Conservation (phyloP, 164 flowering plant species). For the Umbellularia californica region DNA sequence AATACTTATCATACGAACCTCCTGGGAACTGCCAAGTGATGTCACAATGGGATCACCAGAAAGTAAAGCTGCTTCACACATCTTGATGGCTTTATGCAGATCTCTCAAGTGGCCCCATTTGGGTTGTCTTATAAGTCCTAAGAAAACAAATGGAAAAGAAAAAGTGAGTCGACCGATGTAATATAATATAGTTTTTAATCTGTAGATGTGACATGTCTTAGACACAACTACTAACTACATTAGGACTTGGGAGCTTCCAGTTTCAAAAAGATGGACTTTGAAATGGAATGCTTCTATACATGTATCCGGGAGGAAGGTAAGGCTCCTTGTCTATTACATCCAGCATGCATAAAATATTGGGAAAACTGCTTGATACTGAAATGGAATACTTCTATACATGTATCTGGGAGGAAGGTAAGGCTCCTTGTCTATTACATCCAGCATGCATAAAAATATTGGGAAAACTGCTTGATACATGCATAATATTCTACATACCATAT, state of each 20-base stretch:
- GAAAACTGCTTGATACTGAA: background rate
- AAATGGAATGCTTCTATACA: background rate
- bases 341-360: background rate
- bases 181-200: background rate
- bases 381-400: background rate
- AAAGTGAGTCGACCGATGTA: background rate
- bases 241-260: background rate
- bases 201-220: too few relatives aligned
- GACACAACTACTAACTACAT: too few relatives aligned
- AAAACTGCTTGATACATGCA: background rate
- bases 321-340: background rate
- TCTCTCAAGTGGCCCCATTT: constrained; percentile 85
- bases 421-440: background rate
- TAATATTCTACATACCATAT: constrained; percentile 50
- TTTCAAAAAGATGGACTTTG: background rate
- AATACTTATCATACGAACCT: constrained; percentile 35
- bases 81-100: constrained; percentile 79
- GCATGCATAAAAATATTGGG: background rate
- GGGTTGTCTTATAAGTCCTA: constrained; percentile 71
- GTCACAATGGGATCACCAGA: constrained; percentile 55
- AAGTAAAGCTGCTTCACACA: constrained; percentile 74
- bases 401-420: background rate
- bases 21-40: constrained; percentile 45
- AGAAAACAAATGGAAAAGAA: constrained; percentile 5
- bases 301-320: background rate